Evolutionary conservation across 805 yeast species (phyloP).

Genomic region (Hanseniaspora mollemarum): DNA sequence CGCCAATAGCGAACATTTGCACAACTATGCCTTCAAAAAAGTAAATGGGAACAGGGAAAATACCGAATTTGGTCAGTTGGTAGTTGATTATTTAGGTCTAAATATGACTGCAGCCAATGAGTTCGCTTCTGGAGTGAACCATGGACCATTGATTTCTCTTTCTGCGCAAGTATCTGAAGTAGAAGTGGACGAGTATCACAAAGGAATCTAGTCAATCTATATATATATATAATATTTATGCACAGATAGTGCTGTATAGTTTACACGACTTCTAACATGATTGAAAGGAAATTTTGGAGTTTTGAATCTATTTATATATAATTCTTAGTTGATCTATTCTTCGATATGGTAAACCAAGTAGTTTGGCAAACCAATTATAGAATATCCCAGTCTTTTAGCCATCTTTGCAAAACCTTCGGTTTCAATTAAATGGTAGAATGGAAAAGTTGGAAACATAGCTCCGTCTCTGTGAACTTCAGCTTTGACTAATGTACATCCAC

Average conservation of each 20-base stretch:
- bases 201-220: background rate
- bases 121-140: constrained; percentile 40
- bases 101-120: constrained; percentile 41
- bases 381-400: constrained; percentile 90
- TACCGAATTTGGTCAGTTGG: constrained; percentile 66
- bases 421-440: constrained; percentile 91
- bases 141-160: constrained; percentile 30
- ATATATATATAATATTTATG: background rate
- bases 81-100: constrained; percentile 43
- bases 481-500: constrained; percentile 89
- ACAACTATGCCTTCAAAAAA: constrained; percentile 33
- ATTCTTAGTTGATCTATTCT: constrained; percentile 40
- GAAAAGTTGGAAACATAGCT: constrained; percentile 98
- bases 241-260: background rate
- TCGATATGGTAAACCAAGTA: constrained; percentile 85
- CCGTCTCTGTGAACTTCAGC: constrained; percentile 99
- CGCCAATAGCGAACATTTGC: constrained; percentile 44
- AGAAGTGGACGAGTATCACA: constrained; percentile 7
- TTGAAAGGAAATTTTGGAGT: too few relatives aligned
- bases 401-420: constrained; percentile 98
- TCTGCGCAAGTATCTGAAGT: constrained; percentile 9
- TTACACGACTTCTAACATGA: too few relatives aligned
- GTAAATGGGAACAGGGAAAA: constrained; percentile 78
- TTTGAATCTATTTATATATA: too few relatives aligned
- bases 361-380: constrained; percentile 85